These are phyloP conservation scores for Vitis hybrid DNA, from an alignment of 177 flowering plant species.

Conservation along the genomic window DNA sequence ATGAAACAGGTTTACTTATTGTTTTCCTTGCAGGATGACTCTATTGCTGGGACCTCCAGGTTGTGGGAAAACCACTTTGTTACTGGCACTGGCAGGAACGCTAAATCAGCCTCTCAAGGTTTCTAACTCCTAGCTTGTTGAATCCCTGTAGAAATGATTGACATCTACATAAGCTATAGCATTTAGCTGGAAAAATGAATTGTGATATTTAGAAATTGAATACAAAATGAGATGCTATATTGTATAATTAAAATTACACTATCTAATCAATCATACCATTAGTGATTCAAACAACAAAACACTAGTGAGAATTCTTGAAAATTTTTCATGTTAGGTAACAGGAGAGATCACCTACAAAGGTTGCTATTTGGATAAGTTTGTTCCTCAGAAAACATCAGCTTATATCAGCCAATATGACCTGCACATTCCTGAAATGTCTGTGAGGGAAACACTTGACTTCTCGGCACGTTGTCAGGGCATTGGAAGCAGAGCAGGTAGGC, in stretches of 20 bases:
- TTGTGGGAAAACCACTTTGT: constrained; percentile 54
- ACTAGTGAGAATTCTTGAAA: no score
- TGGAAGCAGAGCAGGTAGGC: constrained; percentile 33
- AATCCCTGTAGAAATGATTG: no score
- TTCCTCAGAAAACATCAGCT: constrained; percentile 46
- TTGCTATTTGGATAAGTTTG: constrained; percentile 33
- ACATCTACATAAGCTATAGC: no score
- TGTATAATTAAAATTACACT: no score
- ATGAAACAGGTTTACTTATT: background rate
- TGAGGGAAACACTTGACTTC: constrained; percentile 44
- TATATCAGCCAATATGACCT: constrained; percentile 44
- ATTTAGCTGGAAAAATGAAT: no score
- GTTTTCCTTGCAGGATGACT: constrained; percentile 44
- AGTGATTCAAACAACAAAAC: no score
- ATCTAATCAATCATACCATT: no score
- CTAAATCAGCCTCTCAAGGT: constrained; percentile 12
- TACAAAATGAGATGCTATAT: no score
- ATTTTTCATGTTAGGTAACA: constrained; percentile 17
- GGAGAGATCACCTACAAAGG: constrained; percentile 46
- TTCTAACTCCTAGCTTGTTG: no score
- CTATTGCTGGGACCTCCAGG: constrained; percentile 76
- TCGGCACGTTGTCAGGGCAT: constrained; percentile 46
- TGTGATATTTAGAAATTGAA: no score
- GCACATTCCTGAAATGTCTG: constrained; percentile 43
- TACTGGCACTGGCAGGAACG: constrained; percentile 54